These are phyloP conservation scores for Rhazya stricta DNA, from an alignment of 257 asterid genomes.

Conservation along the genomic window DNA sequence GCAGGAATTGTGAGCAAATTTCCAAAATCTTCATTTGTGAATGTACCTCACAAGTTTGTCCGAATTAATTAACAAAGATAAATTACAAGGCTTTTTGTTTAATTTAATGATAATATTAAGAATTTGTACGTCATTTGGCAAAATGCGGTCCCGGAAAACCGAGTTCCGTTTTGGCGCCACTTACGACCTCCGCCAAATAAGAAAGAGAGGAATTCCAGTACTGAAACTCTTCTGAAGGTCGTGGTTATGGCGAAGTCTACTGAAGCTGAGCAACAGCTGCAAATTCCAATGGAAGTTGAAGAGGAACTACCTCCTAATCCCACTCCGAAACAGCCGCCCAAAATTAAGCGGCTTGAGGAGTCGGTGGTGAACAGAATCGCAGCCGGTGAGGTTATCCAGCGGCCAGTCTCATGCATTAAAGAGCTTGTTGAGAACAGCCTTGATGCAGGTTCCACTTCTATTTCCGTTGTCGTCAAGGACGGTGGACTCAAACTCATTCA, in stretches of 20 bases:
- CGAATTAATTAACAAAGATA: no score
- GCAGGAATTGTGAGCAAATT: no score
- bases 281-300: constrained; percentile 42
- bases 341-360: constrained; percentile 72
- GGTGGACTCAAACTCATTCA: constrained; percentile 95
- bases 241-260: background rate
- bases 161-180: background rate
- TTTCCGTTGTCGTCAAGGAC: constrained; percentile 72
- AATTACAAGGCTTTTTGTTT: no score
- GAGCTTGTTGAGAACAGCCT: constrained; percentile 95
- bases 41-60: no score
- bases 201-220: background rate
- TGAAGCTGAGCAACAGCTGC: constrained; percentile 13
- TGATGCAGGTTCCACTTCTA: constrained; percentile 72
- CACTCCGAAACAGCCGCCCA: constrained; percentile 51
- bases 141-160: no score
- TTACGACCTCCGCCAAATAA: background rate
- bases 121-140: no score
- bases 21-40: no score
- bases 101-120: no score
- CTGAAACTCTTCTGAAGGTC: background rate
- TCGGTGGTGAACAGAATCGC: constrained; percentile 90
- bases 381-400: constrained; percentile 95
- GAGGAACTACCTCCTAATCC: constrained; percentile 28
- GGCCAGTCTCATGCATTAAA: constrained; percentile 92